Percentiles rank a stretch among this genome's conserved stretches.
Evolutionary conservation across 2,329 filamentous ascomycete species (phyloP).

Genomic region (Fusarium sp.): DNA sequence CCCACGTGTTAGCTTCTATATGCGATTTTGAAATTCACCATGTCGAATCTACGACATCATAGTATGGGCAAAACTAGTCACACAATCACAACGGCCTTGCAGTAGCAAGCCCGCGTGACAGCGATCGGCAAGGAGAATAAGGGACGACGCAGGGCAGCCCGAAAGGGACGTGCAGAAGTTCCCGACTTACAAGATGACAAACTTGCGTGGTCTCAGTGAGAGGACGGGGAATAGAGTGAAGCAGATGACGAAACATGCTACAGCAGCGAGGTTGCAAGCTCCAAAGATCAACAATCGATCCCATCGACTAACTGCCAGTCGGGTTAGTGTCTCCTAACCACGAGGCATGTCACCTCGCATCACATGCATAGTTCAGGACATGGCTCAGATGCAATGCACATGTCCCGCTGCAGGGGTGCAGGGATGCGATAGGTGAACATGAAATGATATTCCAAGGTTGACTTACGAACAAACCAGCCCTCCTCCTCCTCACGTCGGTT

Average conservation of each 20-base stretch:
- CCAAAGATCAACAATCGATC: constrained; percentile 93
- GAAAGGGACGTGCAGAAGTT: constrained; percentile 9
- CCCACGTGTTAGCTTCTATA: constrained; percentile 42
- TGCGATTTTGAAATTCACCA: constrained; percentile 29
- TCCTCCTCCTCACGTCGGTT: constrained; percentile 93
- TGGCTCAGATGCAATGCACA: constrained; percentile 57
- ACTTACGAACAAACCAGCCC: constrained; percentile 94
- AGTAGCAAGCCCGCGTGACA: constrained; percentile 29
- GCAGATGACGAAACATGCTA: constrained; percentile 92
- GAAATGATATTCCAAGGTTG: constrained; percentile 40
- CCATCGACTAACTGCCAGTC: constrained; percentile 87
- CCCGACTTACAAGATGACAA: constrained; percentile 91
- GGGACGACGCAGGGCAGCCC: constrained; percentile 8
- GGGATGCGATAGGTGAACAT: constrained; percentile 41
- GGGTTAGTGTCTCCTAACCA: constrained; percentile 53
- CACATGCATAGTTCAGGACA: constrained; percentile 55
- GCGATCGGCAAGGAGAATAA: constrained; percentile 23
- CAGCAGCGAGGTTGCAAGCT: constrained; percentile 88
- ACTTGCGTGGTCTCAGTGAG: constrained; percentile 86
- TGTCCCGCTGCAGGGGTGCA: constrained; percentile 59
- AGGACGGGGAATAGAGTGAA: constrained; percentile 90
- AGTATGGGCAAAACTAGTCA: constrained; percentile 32
- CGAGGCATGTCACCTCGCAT: constrained; percentile 56
- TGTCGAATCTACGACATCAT: constrained; percentile 30
- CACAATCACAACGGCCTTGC: constrained; percentile 13